phyloP scores from a whole-genome alignment of 768 basidiomycete genomes.

The Pulveroboletus sp. region DNA sequence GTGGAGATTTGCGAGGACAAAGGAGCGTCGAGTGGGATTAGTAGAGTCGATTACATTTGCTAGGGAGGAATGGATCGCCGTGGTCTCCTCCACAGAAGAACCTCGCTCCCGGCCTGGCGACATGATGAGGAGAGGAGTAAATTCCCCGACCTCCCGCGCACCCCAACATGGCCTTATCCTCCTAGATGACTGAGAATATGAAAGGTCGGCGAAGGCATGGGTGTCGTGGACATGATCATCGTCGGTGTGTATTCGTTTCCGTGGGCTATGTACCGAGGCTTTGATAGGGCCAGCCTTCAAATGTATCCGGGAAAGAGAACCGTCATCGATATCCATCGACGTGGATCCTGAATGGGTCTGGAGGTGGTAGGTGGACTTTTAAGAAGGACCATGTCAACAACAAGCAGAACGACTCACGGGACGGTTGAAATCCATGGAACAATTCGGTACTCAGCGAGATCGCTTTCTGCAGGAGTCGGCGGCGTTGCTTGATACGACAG shows the following conservation, averaged over 20 bases:
- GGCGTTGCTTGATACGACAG: neutral
- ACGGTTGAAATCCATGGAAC: slow-evolving; percentile 13
- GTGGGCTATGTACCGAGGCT: neutral
- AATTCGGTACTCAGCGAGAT: neutral
- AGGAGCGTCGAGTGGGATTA: neutral
- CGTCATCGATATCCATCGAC: slow-evolving; percentile 14
- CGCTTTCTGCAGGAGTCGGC: neutral
- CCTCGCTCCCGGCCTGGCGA: slow-evolving; percentile 7
- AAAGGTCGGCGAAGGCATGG: neutral
- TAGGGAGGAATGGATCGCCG: neutral
- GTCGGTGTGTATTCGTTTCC: slow-evolving; percentile 19
- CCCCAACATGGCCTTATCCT: slow-evolving; percentile 10
- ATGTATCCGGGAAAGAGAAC: neutral
- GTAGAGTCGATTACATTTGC: neutral
- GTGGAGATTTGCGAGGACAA: neutral
- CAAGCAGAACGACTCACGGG: slow-evolving; percentile 11
- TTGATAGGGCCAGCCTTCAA: neutral
- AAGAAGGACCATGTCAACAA: neutral
- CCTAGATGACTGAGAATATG: neutral
- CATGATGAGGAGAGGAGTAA: slow-evolving; percentile 23
- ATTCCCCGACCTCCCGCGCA: slow-evolving; percentile 9
- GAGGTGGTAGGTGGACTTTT: neutral
- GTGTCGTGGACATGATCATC: neutral
- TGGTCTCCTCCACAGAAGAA: neutral
- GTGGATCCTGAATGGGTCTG: slow-evolving; percentile 8